Conservation (phyloP, 2,329 filamentous ascomycete species). For the Xylariaceae sp. region DNA sequence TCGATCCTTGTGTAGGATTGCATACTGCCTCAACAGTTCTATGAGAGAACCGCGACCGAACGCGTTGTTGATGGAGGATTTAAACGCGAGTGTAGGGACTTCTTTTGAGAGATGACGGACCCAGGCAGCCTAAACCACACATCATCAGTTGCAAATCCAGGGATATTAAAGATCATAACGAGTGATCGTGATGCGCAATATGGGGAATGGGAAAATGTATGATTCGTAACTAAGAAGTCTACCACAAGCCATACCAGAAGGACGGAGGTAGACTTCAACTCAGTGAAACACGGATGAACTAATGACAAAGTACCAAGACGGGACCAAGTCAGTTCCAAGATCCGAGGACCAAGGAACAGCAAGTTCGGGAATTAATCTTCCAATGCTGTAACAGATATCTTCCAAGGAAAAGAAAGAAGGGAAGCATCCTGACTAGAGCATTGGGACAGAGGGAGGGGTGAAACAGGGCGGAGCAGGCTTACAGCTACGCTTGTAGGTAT, state of each 20-base stretch:
- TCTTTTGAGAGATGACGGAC: slow-evolving; percentile 84
- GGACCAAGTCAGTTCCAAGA: slow-evolving; percentile 64
- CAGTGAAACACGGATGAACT: slow-evolving; percentile 79
- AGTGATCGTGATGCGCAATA: not conserved
- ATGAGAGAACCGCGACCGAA: slow-evolving; percentile 97
- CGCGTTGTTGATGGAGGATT: slow-evolving; percentile 89
- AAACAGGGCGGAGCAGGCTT: slow-evolving; percentile 52
- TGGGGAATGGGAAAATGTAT: slow-evolving; percentile 57
- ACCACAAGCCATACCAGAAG: slow-evolving; percentile 58
- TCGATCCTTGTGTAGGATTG: slow-evolving; percentile 77
- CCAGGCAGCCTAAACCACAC: slow-evolving; percentile 67
- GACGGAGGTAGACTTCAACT: slow-evolving; percentile 88
- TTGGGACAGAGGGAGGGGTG: slow-evolving; percentile 48
- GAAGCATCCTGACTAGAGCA: slow-evolving; percentile 80
- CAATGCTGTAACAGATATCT: slow-evolving; percentile 98
- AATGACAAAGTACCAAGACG: slow-evolving; percentile 86
- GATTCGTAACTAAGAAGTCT: slow-evolving; percentile 99
- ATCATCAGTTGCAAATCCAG: not conserved
- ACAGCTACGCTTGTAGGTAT: slow-evolving; percentile 91
- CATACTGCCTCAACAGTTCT: slow-evolving; percentile 87
- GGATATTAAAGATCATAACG: not conserved
- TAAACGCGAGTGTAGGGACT: slow-evolving; percentile 90
- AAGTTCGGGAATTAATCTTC: slow-evolving; percentile 79
- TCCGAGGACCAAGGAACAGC: slow-evolving; percentile 61
- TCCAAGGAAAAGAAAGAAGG: slow-evolving; percentile 64